These are phyloP conservation scores for Rhizophagus clarus DNA, from an alignment of 192 early-diverging fungal genomes.

Conservation along the genomic window DNA sequence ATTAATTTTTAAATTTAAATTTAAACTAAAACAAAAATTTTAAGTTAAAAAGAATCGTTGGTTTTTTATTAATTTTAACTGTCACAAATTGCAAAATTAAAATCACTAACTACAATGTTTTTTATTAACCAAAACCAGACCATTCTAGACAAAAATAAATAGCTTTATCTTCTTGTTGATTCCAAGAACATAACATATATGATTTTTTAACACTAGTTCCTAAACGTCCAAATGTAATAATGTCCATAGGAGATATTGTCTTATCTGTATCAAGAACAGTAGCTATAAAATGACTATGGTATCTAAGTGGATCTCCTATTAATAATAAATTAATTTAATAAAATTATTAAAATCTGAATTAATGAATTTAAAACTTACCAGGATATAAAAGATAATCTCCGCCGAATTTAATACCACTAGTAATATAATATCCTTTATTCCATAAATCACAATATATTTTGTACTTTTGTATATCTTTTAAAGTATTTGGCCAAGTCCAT, in stretches of 20 bases:
- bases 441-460: slow-evolving; percentile 68
- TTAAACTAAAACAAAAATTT: too few species aligned
- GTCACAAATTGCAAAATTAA: too few species aligned
- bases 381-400: slow-evolving; percentile 82
- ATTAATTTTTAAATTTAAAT: too few species aligned
- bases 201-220: slow-evolving; percentile 23
- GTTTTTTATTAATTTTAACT: too few species aligned
- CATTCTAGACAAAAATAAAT: slow-evolving; percentile 24
- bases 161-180: slow-evolving; percentile 13
- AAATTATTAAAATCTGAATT: neutral
- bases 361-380: neutral
- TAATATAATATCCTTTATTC: slow-evolving; percentile 65
- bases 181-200: slow-evolving; percentile 26
- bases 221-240: slow-evolving; percentile 30
- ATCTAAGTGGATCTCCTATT: slow-evolving; percentile 24
- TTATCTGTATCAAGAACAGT: slow-evolving; percentile 15
- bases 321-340: too few species aligned
- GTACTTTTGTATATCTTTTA: slow-evolving; percentile 40
- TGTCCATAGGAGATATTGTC: slow-evolving; percentile 12
- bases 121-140: slow-evolving; percentile 16
- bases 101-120: too few species aligned
- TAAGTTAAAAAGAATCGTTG: too few species aligned
- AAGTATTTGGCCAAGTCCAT: slow-evolving; percentile 47
- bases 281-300: slow-evolving; percentile 24
- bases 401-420: slow-evolving; percentile 80